Evolutionary conservation across 2,329 filamentous ascomycete species (phyloP).

Genomic region (Nemania sp.): DNA sequence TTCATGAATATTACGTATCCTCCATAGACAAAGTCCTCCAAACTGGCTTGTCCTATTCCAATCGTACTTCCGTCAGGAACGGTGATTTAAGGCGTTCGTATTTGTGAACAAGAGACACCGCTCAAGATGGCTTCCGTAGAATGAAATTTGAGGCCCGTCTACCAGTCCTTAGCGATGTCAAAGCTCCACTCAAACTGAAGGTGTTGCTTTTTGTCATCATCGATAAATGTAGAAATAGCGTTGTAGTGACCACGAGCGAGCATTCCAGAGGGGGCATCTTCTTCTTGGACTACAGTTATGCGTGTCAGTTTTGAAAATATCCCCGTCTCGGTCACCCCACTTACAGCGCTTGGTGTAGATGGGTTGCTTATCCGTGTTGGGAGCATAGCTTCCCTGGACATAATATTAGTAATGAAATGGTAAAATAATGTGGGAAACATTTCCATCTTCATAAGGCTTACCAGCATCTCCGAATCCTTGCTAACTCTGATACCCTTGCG

Average conservation of each 20-base stretch:
- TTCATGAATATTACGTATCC: slow-evolving; percentile 14
- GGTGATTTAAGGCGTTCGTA: neutral
- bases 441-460: slow-evolving; percentile 59
- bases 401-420: slow-evolving; percentile 44
- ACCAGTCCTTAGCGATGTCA: slow-evolving; percentile 97
- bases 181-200: slow-evolving; percentile 96
- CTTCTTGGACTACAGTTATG: slow-evolving; percentile 77
- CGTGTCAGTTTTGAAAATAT: slow-evolving; percentile 28
- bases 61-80: neutral
- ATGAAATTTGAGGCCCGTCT: slow-evolving; percentile 47
- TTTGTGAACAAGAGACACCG: slow-evolving; percentile 9
- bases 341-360: slow-evolving; percentile 92
- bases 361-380: slow-evolving; percentile 88
- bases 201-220: slow-evolving; percentile 93
- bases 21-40: slow-evolving; percentile 8
- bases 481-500: slow-evolving; percentile 85
- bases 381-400: slow-evolving; percentile 85
- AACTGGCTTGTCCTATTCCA: slow-evolving; percentile 12
- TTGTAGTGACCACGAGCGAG: slow-evolving; percentile 90
- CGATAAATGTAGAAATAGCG: slow-evolving; percentile 88
- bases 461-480: slow-evolving; percentile 99
- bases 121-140: slow-evolving; percentile 3
- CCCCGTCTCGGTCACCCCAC: slow-evolving; percentile 51
- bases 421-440: neutral
- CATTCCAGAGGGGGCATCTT: slow-evolving; percentile 93